Percentiles rank a stretch among this genome's conserved stretches.
These are phyloP conservation scores for Agrostemma githago DNA, from an alignment of 148 eudicot species.

Conservation along the genomic window DNA sequence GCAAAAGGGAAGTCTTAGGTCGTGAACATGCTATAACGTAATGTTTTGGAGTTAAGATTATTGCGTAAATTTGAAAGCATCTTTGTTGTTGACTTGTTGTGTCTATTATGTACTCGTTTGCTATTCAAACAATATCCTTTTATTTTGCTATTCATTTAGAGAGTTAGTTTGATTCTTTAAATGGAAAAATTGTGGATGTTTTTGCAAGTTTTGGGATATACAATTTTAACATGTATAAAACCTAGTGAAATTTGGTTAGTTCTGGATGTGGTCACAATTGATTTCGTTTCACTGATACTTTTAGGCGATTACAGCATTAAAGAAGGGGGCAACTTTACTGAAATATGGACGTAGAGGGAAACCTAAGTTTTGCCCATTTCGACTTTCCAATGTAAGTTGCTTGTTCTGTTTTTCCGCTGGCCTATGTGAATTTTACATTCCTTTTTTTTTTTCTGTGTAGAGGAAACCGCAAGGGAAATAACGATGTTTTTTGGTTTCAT, in stretches of 20 bases:
- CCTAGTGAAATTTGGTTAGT: background rate
- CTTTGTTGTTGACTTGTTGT: background rate
- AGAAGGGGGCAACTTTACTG: slow-evolving; percentile 75
- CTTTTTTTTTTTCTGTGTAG: too few relatives aligned
- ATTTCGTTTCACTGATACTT: background rate
- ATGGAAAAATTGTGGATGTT: background rate
- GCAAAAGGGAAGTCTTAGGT: too few relatives aligned
- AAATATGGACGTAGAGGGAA: slow-evolving; percentile 91
- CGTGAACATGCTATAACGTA: background rate
- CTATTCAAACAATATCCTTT: too few relatives aligned
- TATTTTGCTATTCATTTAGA: background rate
- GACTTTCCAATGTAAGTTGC: slow-evolving; percentile 70
- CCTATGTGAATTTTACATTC: background rate
- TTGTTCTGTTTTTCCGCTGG: background rate
- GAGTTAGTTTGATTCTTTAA: background rate
- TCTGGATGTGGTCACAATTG: background rate
- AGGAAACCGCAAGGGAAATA: too few relatives aligned
- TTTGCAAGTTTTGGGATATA: background rate
- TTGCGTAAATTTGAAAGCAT: background rate
- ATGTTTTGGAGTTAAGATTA: background rate
- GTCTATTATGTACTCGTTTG: background rate
- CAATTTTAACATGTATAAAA: background rate
- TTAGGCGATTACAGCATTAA: slow-evolving; percentile 81
- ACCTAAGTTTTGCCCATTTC: slow-evolving; percentile 78
- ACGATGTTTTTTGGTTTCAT: too few relatives aligned